Conservation (phyloP, 352 stramenopile species). For the Pythium sukuiense region DNA sequence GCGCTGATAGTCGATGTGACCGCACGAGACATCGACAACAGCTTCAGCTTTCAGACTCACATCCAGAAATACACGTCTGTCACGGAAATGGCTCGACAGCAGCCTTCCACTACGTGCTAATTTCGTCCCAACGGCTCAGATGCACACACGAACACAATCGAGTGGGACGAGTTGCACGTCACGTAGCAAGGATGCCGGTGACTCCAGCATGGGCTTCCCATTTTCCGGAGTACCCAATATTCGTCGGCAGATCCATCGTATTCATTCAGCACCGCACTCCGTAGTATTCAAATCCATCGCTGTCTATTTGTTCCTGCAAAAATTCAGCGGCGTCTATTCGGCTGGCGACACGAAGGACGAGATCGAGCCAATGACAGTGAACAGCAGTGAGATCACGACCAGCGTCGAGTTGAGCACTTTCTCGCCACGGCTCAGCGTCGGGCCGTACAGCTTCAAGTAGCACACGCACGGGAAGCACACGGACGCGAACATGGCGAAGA, state of each 20-base stretch:
- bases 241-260: no score
- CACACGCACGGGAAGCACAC: conserved; percentile 84
- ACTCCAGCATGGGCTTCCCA: no score
- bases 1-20: background rate
- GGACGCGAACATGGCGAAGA: conserved; percentile 84
- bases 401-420: conserved; percentile 56
- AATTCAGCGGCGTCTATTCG: conserved; percentile 32
- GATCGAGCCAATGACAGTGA: conserved; percentile 76
- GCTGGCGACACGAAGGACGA: conserved; percentile 76
- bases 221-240: no score
- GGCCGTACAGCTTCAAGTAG: conserved; percentile 84
- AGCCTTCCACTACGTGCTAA: background rate
- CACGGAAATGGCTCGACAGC: background rate
- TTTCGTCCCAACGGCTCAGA: background rate
- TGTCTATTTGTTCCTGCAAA: no score
- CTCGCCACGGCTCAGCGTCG: conserved; percentile 46
- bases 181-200: no score
- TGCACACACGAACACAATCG: no score
- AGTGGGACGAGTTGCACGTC: no score
- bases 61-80: background rate
- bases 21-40: background rate
- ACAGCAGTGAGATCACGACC: conserved; percentile 57
- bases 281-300: no score
- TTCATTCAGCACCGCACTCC: no score
- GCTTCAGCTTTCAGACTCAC: background rate